Evolutionary conservation across 305 asterid genomes (phyloP).

Genomic region (Fraxinus floribunda): DNA sequence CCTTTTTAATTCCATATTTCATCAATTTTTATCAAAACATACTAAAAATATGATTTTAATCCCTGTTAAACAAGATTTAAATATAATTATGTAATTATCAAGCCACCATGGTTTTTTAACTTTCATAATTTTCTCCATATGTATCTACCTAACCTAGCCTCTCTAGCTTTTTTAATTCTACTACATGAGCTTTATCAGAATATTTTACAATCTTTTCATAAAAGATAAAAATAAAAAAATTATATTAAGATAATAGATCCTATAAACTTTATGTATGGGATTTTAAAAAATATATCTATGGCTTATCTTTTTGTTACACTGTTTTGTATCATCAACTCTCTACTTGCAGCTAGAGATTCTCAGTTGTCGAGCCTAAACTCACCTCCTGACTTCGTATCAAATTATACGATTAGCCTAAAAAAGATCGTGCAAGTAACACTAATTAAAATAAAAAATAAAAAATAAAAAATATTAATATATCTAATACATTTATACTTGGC

Average conservation of each 20-base stretch:
- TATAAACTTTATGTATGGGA: not conserved
- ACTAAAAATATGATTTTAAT: no score
- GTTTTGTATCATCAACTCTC: not conserved
- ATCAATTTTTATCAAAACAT: no score
- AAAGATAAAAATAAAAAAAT: not conserved
- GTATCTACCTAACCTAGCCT: not conserved
- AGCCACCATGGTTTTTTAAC: not conserved
- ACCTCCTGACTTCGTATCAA: not conserved
- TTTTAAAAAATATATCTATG: not conserved
- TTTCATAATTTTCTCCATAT: not conserved
- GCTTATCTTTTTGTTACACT: not conserved
- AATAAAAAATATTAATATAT: no score
- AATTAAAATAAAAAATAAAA: no score
- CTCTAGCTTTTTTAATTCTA: not conserved
- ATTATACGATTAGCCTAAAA: not conserved
- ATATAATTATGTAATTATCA: not conserved
- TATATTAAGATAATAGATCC: not conserved
- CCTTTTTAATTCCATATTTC: no score
- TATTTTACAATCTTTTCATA: not conserved
- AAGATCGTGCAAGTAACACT: not conserved
- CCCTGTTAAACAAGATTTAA: no score
- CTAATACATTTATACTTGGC: not conserved
- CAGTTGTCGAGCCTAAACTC: not conserved
- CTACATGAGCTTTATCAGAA: not conserved
- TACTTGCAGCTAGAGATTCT: not conserved